Percentiles rank a stretch among this genome's conserved stretches.
These are phyloP conservation scores for Phytophthora litchii DNA, from an alignment of 352 stramenopile genomes.

Conservation along the genomic window DNA sequence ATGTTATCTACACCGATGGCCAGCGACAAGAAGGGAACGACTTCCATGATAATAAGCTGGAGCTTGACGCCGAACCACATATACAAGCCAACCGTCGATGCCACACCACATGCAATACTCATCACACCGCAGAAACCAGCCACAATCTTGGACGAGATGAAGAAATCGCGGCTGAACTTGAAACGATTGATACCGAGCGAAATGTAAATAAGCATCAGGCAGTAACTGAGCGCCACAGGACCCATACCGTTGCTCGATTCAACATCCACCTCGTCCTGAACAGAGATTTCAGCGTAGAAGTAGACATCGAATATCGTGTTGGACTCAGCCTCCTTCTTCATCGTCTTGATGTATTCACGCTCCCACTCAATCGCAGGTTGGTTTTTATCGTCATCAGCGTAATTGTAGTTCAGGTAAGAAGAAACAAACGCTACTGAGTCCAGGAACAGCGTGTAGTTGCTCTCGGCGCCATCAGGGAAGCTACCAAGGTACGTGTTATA, in stretches of 20 bases:
- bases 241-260: conserved; percentile 53
- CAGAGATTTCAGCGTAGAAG: conserved; percentile 63
- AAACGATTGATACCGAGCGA: conserved; percentile 68
- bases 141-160: conserved; percentile 57
- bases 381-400: conserved; percentile 53
- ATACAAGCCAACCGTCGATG: conserved; percentile 63
- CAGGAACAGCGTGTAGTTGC: conserved; percentile 57
- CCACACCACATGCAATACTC: conserved; percentile 57
- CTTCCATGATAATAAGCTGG: conserved; percentile 72
- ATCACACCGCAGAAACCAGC: conserved; percentile 61
- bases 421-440: conserved; percentile 52
- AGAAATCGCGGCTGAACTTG: conserved; percentile 49
- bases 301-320: conserved; percentile 58
- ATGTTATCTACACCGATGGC: conserved; percentile 76
- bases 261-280: conserved; percentile 57
- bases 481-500: conserved; percentile 72
- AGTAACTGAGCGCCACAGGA: conserved; percentile 54
- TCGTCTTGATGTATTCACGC: conserved; percentile 54
- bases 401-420: conserved; percentile 69
- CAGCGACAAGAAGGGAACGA: conserved; percentile 66
- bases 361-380: conserved; percentile 54
- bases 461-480: conserved; percentile 52
- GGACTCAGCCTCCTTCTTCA: conserved; percentile 41
- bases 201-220: conserved; percentile 68
- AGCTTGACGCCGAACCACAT: conserved; percentile 60